Evolutionary conservation across 1,139 yeast species (phyloP), one percentile per base, ranked within the genome.

Genomic region (Debaryomyces udenii): DNA sequence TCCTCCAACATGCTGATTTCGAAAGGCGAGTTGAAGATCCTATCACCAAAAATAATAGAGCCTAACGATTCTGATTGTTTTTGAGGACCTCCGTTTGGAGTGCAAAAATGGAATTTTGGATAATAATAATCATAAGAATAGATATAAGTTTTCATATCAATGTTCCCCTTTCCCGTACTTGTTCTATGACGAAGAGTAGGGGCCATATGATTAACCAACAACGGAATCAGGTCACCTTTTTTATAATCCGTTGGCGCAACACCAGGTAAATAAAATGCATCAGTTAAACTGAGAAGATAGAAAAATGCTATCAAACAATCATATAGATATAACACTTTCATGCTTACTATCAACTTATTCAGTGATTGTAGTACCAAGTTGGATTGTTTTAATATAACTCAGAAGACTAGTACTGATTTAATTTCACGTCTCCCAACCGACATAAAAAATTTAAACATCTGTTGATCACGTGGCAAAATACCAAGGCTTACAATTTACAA

Each of bases 1-100:
- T 86, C 77, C 61, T 87, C 77, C 51, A 86, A 73, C 96, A 93
- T 87, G 37, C 77, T 72, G 50, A 93, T 70, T 42, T 85, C 78
- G 56, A 87, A 89, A 2, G 98, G 97, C 6, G 98, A 89, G 58
- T 88, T 85, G 73, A 87, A 90, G 49, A 93, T 90, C 59, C 99
- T 78, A 65, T 93, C 99, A 46, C 99, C 99, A 63, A 94, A 90
- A 43, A 93, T 75, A 49, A 93, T 85, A 1, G 97, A 84, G 6
- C 99, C 99, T 40, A 93, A 74, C 9, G 95, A 85, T 65, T 91
- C 98, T 52, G 89, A 81, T 62, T 89, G 96, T 52, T 85, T 83
- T 52, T 74, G 71, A 13, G 85, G 80, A 0, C 85, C 87, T 24
- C 74, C 83, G 38, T 66, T 61, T 1, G 98, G 99, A 44, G 62